Conservation (phyloP, 768 basidiomycete species). For the Trametes elegans region DNA sequence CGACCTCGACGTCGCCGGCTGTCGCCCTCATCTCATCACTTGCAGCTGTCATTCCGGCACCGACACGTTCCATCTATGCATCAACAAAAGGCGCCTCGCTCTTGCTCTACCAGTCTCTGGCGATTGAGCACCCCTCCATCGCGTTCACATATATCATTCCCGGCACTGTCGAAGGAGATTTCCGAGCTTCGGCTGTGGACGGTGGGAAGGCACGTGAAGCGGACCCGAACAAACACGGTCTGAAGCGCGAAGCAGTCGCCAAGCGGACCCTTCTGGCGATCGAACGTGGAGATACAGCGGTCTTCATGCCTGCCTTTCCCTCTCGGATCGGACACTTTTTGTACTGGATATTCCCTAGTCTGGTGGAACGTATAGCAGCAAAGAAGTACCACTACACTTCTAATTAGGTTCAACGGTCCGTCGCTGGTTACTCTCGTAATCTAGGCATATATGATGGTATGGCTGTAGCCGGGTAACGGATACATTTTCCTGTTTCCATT, state of each 20-base stretch:
- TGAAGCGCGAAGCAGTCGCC: slow-evolving; percentile 63
- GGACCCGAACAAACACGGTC: slow-evolving; percentile 55
- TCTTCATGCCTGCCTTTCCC: slow-evolving; percentile 55
- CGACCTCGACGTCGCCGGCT: slow-evolving; percentile 64
- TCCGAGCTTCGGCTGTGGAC: slow-evolving; percentile 80
- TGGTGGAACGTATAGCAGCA: slow-evolving; percentile 56
- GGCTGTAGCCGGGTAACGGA: too few species aligned
- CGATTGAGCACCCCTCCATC: slow-evolving; percentile 77
- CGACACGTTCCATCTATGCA: slow-evolving; percentile 81
- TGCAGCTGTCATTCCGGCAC: slow-evolving; percentile 79
- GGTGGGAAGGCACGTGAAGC: slow-evolving; percentile 38
- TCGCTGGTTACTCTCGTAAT: too few species aligned
- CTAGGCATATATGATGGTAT: too few species aligned
- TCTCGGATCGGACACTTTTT: slow-evolving; percentile 47
- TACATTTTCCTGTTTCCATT: too few species aligned
- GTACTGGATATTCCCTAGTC: slow-evolving; percentile 63
- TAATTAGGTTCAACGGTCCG: not conserved
- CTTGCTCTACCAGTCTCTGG: slow-evolving; percentile 71
- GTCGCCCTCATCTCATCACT: slow-evolving; percentile 78
- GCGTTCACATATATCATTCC: slow-evolving; percentile 62
- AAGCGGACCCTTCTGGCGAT: slow-evolving; percentile 56
- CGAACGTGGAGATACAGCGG: slow-evolving; percentile 52
- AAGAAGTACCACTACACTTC: slow-evolving; percentile 60
- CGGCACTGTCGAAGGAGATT: slow-evolving; percentile 70
- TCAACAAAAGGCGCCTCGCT: slow-evolving; percentile 82